Conservation (phyloP, 345 rosid genomes). For the Citrus cavaleriei region DNA sequence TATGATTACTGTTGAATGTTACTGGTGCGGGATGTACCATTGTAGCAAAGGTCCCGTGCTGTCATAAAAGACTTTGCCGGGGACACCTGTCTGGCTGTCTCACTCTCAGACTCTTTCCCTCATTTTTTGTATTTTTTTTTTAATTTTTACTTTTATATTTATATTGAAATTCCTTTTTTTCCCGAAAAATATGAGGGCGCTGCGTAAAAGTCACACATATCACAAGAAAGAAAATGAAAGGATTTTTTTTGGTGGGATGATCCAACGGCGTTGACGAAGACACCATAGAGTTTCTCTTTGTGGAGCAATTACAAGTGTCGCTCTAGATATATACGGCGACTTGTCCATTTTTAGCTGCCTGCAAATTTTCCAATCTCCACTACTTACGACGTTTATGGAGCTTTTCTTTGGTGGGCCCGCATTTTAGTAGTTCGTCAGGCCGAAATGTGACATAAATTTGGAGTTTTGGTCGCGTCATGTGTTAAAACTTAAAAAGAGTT, state of each 20-base stretch:
- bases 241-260: not conserved
- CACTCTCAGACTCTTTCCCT: not conserved
- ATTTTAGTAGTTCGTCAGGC: no score
- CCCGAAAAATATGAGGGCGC: constrained; percentile 11
- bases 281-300: not conserved
- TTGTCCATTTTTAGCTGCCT: not conserved
- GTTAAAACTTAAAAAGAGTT: no score
- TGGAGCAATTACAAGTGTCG: not conserved
- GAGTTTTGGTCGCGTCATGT: no score
- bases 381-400: not conserved
- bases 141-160: no score
- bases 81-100: not conserved
- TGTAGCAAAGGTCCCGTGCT: not conserved
- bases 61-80: not conserved
- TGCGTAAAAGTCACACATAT: not conserved
- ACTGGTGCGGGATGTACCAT: not conserved
- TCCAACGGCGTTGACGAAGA: constrained; percentile 24
- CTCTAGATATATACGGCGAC: no score
- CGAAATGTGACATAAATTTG: no score
- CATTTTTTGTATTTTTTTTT: no score
- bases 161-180: constrained; percentile 1
- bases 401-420: not conserved
- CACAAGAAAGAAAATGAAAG: not conserved
- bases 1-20: not conserved
- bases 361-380: not conserved